phyloP scores from a whole-genome alignment of 345 rosid genomes.

The Populus nigra region DNA sequence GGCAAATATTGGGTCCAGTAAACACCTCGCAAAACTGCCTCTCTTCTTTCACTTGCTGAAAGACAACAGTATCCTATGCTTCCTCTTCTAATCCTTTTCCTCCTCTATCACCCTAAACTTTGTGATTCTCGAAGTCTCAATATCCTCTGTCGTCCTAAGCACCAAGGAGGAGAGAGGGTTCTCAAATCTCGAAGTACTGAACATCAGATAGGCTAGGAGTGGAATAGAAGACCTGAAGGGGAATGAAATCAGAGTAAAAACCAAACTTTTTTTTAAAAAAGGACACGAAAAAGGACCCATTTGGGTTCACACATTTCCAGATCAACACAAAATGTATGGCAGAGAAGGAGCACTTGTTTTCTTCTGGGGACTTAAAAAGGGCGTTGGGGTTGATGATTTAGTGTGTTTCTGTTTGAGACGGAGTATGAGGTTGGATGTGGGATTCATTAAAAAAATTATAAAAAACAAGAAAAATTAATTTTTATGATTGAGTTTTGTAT shows the following conservation, averaged over 20 bases:
- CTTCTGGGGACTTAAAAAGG: slow-evolving; percentile 10
- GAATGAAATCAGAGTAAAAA: slow-evolving; percentile 19
- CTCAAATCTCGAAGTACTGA: background rate
- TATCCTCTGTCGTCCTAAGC: background rate
- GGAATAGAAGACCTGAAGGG: slow-evolving; percentile 9
- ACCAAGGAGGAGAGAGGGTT: background rate
- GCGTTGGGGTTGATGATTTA: slow-evolving; percentile 25
- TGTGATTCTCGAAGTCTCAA: background rate
- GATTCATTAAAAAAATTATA: no score
- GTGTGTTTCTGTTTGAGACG: no score
- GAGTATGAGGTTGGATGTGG: no score
- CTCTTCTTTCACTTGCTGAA: background rate
- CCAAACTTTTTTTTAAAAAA: no score
- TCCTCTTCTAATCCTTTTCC: background rate
- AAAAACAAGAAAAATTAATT: no score
- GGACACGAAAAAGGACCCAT: background rate
- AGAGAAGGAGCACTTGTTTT: background rate
- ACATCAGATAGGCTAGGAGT: background rate
- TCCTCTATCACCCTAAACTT: background rate
- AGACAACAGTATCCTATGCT: slow-evolving; percentile 28
- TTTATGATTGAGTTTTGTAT: no score
- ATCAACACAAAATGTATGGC: background rate
- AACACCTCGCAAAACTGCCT: background rate
- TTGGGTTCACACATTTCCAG: slow-evolving; percentile 1
- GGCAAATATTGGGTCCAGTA: slow-evolving; percentile 5